Base-by-base conservation (phyloP, 1,284 basidiomycete species). In the Rhodotorula sp. region DNA sequence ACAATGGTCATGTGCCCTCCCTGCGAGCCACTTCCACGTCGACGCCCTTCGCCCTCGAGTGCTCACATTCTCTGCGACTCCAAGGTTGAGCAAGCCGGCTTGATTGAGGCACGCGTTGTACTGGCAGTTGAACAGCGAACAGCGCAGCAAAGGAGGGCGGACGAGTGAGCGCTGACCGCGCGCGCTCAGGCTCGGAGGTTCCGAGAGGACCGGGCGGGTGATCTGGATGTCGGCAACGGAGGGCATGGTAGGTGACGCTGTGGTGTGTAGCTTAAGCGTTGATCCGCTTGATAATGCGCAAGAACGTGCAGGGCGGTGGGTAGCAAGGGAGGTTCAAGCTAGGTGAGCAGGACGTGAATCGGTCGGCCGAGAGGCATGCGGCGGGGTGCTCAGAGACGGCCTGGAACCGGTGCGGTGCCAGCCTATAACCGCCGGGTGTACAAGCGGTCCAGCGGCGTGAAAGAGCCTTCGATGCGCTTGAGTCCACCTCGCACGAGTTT, bases 51-150 rank as follows among this genome's bases (percentile, higher is more conserved):
- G 48, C 1, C n/a, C 14, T 10, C 42, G n/a, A 4, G 24, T 6
- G 44, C 71, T 18, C 51, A 74, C 73, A 54, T 75, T 75, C 56
- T 75, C 73, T 0, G 73, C 73, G 2, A 75, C 57, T 3, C 73
- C 70, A 4, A 64, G 62, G n/a, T 68, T 70, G 46, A 75, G 51
- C 3, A 75, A 60, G 18, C 73, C 73, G 7, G 64, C 12, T 12
- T 55, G 56, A 44, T 72, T 72, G 30, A 37, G 20, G 4, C 49
- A 44, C 2, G 60, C n/a, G 49, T 44, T 61, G 68, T 72, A 67
- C 51, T 59, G 66, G 59, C 63, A 64, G 55, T 74, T 73, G 62
- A 76, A 76, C 6, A 76, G 65, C 14, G 72, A 66, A 60, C 74
- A 76, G 22, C 63, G 58, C 29, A 74, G 66, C 20, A 74, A 64